phyloP scores from a whole-genome alignment of 495 filamentous ascomycete genomes.

The Peziza echinospora region DNA sequence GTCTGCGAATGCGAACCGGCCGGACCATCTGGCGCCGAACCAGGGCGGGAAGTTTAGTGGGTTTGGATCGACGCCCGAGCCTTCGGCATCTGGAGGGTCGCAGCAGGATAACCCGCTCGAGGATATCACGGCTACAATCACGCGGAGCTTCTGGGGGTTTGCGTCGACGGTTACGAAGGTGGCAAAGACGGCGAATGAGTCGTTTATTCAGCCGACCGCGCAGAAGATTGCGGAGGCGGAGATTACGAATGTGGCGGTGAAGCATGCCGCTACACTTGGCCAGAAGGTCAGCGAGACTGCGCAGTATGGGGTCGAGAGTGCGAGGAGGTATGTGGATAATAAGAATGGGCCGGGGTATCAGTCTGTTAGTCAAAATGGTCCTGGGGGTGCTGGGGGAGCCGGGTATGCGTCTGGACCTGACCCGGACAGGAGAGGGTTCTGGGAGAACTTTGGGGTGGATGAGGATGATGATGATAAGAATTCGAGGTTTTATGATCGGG shows the following conservation, averaged over 20 bases:
- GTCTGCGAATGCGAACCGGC: conserved; percentile 51
- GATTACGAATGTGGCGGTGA: conserved; percentile 57
- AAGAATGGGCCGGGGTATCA: conserved; percentile 7
- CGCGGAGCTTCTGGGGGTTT: conserved; percentile 90
- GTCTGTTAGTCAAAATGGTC: conserved; percentile 10
- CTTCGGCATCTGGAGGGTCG: conserved; percentile 23
- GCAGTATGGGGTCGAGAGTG: conserved; percentile 53
- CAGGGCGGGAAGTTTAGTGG: conserved; percentile 85
- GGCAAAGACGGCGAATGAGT: conserved; percentile 72
- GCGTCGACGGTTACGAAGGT: conserved; percentile 61
- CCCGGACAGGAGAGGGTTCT: conserved; percentile 64
- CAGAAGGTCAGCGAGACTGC: conserved; percentile 47
- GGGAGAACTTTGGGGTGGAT: conserved; percentile 51
- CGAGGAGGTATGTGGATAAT: conserved; percentile 47
- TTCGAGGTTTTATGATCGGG: background rate
- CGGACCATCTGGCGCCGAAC: conserved; percentile 51
- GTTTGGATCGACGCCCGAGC: conserved; percentile 53
- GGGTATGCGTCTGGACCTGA: conserved; percentile 28
- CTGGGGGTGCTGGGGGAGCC: too few species aligned
- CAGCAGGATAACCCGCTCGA: conserved; percentile 67
- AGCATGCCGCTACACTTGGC: conserved; percentile 40
- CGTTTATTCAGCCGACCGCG: conserved; percentile 75
- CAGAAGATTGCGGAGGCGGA: conserved; percentile 78
- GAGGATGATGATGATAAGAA: conserved; percentile 24
- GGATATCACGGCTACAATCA: conserved; percentile 72